Conservation (phyloP, 2,329 filamentous ascomycete species). For the Exophiala dermatitidis region DNA sequence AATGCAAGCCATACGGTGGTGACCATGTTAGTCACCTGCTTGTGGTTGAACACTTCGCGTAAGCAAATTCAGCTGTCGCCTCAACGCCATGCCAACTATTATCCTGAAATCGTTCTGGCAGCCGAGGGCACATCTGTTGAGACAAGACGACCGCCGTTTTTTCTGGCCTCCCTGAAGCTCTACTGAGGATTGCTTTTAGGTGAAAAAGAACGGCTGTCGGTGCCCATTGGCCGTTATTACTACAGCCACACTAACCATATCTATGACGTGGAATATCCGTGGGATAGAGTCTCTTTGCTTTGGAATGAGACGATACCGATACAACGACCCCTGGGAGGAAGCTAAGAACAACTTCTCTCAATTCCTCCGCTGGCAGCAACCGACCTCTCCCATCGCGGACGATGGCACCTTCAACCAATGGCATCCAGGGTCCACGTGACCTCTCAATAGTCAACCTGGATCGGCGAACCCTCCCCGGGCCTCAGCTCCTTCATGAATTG, state of each 20-base stretch:
- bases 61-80: neutral
- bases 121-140: neutral
- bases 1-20: neutral
- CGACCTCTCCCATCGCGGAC: neutral
- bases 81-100: neutral
- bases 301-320: neutral
- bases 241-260: neutral
- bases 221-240: too few species aligned
- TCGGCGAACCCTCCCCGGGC: conserved; percentile 48
- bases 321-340: neutral
- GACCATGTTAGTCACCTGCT: neutral
- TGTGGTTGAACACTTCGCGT: neutral
- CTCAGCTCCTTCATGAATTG: conserved; percentile 55
- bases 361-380: neutral
- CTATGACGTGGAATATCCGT: conserved; percentile 4
- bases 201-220: neutral
- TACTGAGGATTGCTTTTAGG: neutral
- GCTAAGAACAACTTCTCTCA: neutral
- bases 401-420: conserved; percentile 4
- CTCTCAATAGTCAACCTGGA: conserved; percentile 54
- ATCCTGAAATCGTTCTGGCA: neutral
- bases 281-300: neutral
- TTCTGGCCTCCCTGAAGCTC: neutral
- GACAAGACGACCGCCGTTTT: neutral
- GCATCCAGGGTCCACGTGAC: conserved; percentile 14